Conservation (phyloP, 257 asterid species). For the Petunia secreta region DNA sequence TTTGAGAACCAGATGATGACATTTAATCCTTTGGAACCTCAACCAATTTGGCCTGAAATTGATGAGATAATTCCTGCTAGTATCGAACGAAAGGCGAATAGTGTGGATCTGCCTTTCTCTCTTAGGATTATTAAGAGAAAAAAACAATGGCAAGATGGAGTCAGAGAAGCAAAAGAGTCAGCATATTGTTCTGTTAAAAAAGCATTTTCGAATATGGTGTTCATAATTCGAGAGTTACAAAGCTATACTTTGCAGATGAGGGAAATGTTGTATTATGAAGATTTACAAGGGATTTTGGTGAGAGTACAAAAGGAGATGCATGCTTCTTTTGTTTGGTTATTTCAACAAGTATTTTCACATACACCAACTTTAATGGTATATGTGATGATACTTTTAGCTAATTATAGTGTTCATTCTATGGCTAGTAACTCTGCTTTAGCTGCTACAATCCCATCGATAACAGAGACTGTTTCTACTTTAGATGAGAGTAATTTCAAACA, state of each 20-base stretch:
- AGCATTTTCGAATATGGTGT: constrained; percentile 96
- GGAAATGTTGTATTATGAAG: constrained; percentile 67
- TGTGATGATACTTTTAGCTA: constrained; percentile 91
- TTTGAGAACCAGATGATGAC: constrained; percentile 35
- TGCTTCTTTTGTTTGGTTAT: constrained; percentile 93
- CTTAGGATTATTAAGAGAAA: constrained; percentile 75
- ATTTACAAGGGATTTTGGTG: constrained; percentile 74
- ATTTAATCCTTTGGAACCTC: constrained; percentile 51
- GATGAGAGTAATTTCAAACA: constrained; percentile 38
- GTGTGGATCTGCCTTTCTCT: constrained; percentile 80
- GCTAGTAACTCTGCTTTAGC: constrained; percentile 60
- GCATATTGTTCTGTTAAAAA: constrained; percentile 79
- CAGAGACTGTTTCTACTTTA: constrained; percentile 38
- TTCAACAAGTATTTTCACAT: constrained; percentile 88
- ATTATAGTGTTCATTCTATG: constrained; percentile 83
- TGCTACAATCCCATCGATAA: constrained; percentile 43
- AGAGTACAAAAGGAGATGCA: constrained; percentile 85
- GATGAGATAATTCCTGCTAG: constrained; percentile 60
- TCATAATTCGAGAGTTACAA: constrained; percentile 86
- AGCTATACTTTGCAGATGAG: constrained; percentile 79
- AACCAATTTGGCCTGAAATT: constrained; percentile 56
- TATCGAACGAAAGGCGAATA: constrained; percentile 70
- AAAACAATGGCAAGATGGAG: constrained; percentile 76
- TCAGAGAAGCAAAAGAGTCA: constrained; percentile 62
- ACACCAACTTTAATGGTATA: constrained; percentile 93